Conservation (phyloP, 176 grass and related monocot species). For the Raddia distichophylla region DNA sequence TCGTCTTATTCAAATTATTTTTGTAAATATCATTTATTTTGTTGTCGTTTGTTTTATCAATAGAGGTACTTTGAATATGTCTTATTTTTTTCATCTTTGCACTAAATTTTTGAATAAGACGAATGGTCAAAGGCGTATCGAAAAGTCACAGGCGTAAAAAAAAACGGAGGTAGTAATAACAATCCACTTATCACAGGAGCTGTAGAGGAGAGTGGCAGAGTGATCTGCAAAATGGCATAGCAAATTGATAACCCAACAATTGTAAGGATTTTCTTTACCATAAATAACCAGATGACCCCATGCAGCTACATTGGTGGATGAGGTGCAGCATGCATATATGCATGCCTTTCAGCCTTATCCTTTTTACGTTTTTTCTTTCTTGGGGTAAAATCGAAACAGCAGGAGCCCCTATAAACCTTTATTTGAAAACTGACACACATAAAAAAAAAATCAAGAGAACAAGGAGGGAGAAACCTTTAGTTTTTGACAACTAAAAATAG, state of each 20-base stretch:
- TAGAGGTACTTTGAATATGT: no score
- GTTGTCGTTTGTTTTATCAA: no score
- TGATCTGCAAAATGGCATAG: not conserved
- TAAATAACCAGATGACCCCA: slow-evolving; percentile 18
- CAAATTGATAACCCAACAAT: slow-evolving; percentile 4
- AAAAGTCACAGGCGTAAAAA: no score
- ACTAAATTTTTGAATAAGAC: no score
- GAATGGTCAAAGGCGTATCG: no score
- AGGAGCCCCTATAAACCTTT: not conserved
- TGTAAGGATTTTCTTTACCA: not conserved
- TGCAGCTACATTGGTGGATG: not conserved
- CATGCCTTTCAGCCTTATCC: slow-evolving; percentile 23
- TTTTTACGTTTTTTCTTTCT: not conserved
- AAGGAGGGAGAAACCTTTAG: slow-evolving; percentile 22
- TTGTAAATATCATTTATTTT: no score
- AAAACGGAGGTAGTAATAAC: not conserved
- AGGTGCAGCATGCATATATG: slow-evolving; percentile 2
- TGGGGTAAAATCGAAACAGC: not conserved
- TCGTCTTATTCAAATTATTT: no score
- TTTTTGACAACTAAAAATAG: not conserved
- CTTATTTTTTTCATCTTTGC: no score
- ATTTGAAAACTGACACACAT: slow-evolving; percentile 27
- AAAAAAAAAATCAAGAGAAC: slow-evolving; percentile 21
- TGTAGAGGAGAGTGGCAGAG: not conserved
- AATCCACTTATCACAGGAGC: not conserved